Conservation (phyloP, 805 yeast species). For the Candida multigemmis region DNA sequence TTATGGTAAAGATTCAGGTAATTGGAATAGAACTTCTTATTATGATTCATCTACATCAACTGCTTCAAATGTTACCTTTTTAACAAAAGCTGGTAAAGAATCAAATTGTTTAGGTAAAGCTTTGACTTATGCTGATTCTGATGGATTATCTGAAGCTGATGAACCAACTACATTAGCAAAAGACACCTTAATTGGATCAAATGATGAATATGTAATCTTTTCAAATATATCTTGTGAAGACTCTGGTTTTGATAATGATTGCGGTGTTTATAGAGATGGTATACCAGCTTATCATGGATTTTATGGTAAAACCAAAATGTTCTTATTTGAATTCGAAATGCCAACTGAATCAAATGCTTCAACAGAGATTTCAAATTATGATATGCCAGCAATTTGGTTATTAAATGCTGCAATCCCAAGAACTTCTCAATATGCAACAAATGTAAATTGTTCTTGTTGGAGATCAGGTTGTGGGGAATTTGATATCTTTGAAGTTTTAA, state of each 20-base stretch:
- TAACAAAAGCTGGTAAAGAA: constrained; percentile 52
- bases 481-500: constrained; percentile 69
- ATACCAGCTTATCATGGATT: constrained; percentile 71
- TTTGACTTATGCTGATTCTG: constrained; percentile 48
- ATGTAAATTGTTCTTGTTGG: constrained; percentile 68
- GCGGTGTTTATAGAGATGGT: constrained; percentile 71
- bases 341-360: constrained; percentile 41
- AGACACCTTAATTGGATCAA: constrained; percentile 43
- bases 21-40: constrained; percentile 54
- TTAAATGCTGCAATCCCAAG: constrained; percentile 66
- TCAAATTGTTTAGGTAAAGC: constrained; percentile 65
- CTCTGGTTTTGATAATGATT: constrained; percentile 46
- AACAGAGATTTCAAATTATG: constrained; percentile 28
- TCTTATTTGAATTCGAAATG: constrained; percentile 60
- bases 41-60: constrained; percentile 42
- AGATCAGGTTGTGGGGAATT: constrained; percentile 72
- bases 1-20: constrained; percentile 25
- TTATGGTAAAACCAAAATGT: constrained; percentile 60
- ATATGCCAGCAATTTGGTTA: constrained; percentile 75
- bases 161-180: constrained; percentile 39
- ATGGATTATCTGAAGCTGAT: constrained; percentile 44
- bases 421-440: constrained; percentile 60
- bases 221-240: constrained; percentile 49
- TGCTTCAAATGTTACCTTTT: constrained; percentile 57
- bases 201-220: constrained; percentile 51